Percentiles rank a stretch among this genome's conserved stretches.
Conservation (phyloP, 2,329 filamentous ascomycete species). For the Gliomastix tumulicola region DNA sequence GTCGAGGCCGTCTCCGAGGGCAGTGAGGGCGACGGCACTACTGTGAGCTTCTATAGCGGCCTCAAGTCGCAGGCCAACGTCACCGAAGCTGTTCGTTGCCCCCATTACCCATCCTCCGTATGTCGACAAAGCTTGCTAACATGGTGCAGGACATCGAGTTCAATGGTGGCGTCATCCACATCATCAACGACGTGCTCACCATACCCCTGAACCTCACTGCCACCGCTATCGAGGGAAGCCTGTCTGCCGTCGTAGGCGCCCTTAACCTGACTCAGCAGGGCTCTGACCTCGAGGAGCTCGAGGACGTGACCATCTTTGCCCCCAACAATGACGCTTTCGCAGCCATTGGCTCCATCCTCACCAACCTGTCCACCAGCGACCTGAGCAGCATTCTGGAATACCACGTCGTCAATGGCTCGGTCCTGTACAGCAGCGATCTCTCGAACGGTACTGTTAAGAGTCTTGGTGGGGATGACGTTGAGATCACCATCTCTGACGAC, state of each 20-base stretch:
- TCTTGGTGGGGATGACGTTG: conserved; percentile 13
- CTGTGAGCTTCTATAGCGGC: conserved; percentile 23
- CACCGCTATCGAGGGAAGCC: conserved; percentile 11
- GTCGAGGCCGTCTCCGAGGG: conserved; percentile 23
- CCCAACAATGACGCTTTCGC: conserved; percentile 18
- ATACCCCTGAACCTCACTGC: conserved; percentile 22
- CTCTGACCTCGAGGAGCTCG: conserved; percentile 17
- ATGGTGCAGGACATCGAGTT: conserved; percentile 16
- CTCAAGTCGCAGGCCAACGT: conserved; percentile 21
- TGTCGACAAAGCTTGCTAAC: no score
- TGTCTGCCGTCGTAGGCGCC: conserved; percentile 14
- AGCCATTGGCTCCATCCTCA: conserved; percentile 17
- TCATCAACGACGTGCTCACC: conserved; percentile 29
- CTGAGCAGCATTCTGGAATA: conserved; percentile 18
- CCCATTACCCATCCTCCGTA: no score
- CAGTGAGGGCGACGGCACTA: no score
- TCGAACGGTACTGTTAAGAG: conserved; percentile 16
- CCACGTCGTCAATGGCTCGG: conserved; percentile 18
- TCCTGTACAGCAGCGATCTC: conserved; percentile 18
- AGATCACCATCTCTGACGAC: conserved; percentile 18
- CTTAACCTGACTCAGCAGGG: conserved; percentile 9
- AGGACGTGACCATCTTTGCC: conserved; percentile 20
- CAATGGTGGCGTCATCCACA: conserved; percentile 19
- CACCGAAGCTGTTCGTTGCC: conserved; percentile 17
- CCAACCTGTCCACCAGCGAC: conserved; percentile 11